phyloP scores from a whole-genome alignment of 208 protist genomes.

The Kentomonas sorsogonicus region DNA sequence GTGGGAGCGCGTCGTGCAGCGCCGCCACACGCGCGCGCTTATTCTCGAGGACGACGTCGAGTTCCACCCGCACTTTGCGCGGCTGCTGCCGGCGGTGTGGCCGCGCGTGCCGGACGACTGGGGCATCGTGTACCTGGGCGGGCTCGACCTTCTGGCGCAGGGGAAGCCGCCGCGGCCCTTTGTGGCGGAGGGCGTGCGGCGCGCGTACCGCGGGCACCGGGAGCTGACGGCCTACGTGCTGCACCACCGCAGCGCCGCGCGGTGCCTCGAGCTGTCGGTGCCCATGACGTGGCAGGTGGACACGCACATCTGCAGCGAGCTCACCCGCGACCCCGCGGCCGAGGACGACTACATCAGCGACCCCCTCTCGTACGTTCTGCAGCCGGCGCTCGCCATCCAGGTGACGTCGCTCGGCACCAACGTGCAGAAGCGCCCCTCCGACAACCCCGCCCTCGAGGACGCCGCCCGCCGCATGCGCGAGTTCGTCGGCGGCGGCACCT shows the following conservation, averaged over 20 bases:
- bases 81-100: conserved; percentile 51
- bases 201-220: conserved; percentile 81
- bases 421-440: conserved; percentile 74
- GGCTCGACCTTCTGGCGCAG: conserved; percentile 72
- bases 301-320: conserved; percentile 78
- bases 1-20: conserved; percentile 66
- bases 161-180: conserved; percentile 82
- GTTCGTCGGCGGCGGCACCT: conserved; percentile 83
- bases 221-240: conserved; percentile 89
- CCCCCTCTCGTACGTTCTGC: conserved; percentile 86
- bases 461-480: conserved; percentile 84
- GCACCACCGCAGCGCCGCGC: conserved; percentile 49
- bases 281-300: conserved; percentile 91
- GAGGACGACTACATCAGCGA: conserved; percentile 83
- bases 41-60: conserved; percentile 89
- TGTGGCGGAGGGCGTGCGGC: conserved; percentile 69
- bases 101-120: conserved; percentile 68
- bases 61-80: conserved; percentile 72
- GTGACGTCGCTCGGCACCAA: conserved; percentile 83
- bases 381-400: conserved; percentile 85
- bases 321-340: conserved; percentile 41
- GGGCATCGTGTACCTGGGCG: conserved; percentile 86
- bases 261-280: conserved; percentile 71
- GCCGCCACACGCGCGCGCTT: conserved; percentile 34
- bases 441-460: conserved; percentile 76